phyloP scores from a whole-genome alignment of 2,329 filamentous ascomycete species.

The Phyllosticta citrichinensis region DNA sequence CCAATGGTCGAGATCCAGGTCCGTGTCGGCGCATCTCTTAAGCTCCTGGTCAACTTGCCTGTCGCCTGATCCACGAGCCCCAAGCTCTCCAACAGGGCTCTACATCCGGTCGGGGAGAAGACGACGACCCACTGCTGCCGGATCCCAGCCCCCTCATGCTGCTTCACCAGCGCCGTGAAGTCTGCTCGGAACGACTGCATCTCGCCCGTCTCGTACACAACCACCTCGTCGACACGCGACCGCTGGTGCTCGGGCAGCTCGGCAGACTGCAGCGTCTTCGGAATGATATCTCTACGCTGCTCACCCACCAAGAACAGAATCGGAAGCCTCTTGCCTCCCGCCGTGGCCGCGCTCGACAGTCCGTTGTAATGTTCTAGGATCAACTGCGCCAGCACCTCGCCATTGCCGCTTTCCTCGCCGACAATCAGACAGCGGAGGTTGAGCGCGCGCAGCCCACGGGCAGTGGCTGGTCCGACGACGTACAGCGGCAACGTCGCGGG shows the following conservation, averaged over 20 bases:
- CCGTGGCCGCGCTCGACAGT: constrained; percentile 17
- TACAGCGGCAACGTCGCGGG: constrained; percentile 53
- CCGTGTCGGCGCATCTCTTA: constrained; percentile 24
- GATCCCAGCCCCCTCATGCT: constrained; percentile 29
- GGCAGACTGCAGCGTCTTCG: constrained; percentile 59
- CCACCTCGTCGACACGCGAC: constrained; percentile 64
- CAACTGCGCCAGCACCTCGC: constrained; percentile 64
- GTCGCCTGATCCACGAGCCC: constrained; percentile 33
- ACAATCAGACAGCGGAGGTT: constrained; percentile 49
- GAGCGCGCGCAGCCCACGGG: constrained; percentile 55
- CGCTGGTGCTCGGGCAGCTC: constrained; percentile 39
- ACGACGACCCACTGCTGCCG: constrained; percentile 62
- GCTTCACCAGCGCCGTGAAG: constrained; percentile 45
- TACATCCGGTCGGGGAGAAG: constrained; percentile 53
- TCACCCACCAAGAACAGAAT: constrained; percentile 86
- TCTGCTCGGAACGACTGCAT: constrained; percentile 66
- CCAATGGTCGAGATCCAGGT: constrained; percentile 80
- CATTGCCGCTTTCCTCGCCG: constrained; percentile 76
- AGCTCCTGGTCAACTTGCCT: constrained; percentile 21
- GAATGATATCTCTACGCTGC: constrained; percentile 81
- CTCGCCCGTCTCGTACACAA: constrained; percentile 79
- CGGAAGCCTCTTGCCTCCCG: constrained; percentile 41
- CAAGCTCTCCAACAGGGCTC: constrained; percentile 48
- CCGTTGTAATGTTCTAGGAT: constrained; percentile 69
- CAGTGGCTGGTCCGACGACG: constrained; percentile 72